Conservation (phyloP, 768 basidiomycete genomes). For the Dictyophora rubrovolvata region DNA sequence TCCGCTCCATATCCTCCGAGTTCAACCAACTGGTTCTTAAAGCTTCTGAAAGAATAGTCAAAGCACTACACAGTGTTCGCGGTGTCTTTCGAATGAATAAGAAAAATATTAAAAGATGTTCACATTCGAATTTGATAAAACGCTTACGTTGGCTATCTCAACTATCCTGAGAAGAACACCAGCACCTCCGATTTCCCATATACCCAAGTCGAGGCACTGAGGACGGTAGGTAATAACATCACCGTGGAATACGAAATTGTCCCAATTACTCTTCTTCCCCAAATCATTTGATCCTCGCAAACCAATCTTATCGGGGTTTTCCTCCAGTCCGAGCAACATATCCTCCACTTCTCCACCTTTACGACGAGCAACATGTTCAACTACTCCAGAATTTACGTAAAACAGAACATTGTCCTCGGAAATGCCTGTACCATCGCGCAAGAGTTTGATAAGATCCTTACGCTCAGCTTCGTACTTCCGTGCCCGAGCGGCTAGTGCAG, state of each 20-base stretch:
- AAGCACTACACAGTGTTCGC: slow-evolving; percentile 64
- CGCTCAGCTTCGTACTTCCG: neutral
- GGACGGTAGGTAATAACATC: slow-evolving; percentile 53
- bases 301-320: slow-evolving; percentile 8
- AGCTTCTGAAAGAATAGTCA: slow-evolving; percentile 66
- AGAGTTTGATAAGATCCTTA: neutral
- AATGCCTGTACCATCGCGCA: slow-evolving; percentile 26
- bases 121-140: neutral
- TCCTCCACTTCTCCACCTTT: neutral
- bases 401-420: slow-evolving; percentile 27
- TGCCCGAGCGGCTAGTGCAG: neutral
- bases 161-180: slow-evolving; percentile 64
- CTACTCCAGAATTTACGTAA: slow-evolving; percentile 28
- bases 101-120: neutral
- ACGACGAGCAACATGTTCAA: slow-evolving; percentile 11
- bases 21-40: slow-evolving; percentile 84
- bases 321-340: slow-evolving; percentile 6
- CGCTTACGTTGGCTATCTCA: slow-evolving; percentile 59
- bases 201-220: slow-evolving; percentile 55
- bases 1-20: slow-evolving; percentile 87
- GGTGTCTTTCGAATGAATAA: slow-evolving; percentile 36
- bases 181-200: slow-evolving; percentile 81
- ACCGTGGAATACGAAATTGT: slow-evolving; percentile 24
- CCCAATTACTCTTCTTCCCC: neutral
- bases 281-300: slow-evolving; percentile 3